A percentile compares a stretch with the other conserved stretches of the same genome.
phyloP scores from a whole-genome alignment of 2,329 filamentous ascomycete genomes.

The Cladosporium velox region DNA sequence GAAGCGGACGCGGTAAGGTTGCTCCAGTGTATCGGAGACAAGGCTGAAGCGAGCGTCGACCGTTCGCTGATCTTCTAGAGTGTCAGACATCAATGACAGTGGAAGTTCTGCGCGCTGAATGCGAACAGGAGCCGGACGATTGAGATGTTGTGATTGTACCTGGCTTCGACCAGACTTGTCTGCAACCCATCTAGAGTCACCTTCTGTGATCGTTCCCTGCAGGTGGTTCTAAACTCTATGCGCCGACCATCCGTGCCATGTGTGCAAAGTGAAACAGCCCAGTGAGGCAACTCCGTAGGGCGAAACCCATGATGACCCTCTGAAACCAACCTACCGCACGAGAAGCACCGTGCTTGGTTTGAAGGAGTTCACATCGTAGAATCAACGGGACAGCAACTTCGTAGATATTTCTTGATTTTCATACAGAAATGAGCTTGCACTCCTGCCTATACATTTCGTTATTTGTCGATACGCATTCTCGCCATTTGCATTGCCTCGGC shows the following conservation, averaged over 20 bases:
- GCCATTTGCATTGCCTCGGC: neutral
- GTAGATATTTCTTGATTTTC: conserved; percentile 3
- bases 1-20: too few species aligned
- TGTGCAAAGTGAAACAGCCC: neutral
- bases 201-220: neutral
- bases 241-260: neutral
- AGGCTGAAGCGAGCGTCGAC: neutral
- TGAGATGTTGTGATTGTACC: neutral
- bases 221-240: neutral
- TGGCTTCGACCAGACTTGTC: neutral
- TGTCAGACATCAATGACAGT: too few species aligned
- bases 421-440: conserved; percentile 9
- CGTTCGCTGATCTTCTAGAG: too few species aligned
- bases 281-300: neutral
- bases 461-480: neutral
- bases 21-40: neutral
- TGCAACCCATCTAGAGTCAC: neutral
- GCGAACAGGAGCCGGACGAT: neutral
- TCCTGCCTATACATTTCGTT: conserved; percentile 10
- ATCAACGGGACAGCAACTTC: neutral
- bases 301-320: neutral
- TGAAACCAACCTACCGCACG: neutral
- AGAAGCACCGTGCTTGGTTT: neutral
- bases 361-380: neutral
- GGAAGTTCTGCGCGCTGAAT: too few species aligned